A percentile compares a stretch with the other conserved stretches of the same genome.
These are phyloP conservation scores for Boletus reticuloceps DNA, from an alignment of 768 basidiomycete species.

Conservation along the genomic window DNA sequence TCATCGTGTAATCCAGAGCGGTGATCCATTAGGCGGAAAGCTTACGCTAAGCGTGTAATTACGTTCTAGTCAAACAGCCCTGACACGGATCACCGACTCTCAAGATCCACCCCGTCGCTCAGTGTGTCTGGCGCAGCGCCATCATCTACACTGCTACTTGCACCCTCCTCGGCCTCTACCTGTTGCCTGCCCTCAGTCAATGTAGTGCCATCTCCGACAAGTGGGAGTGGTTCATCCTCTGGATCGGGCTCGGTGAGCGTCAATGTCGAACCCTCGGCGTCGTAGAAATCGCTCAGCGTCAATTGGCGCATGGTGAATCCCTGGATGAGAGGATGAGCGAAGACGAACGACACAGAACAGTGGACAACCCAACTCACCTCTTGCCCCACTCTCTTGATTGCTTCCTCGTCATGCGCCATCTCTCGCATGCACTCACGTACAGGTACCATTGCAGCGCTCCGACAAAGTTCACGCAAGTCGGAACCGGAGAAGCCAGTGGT, in stretches of 20 bases:
- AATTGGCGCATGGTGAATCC: constrained; percentile 78
- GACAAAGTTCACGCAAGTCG: constrained; percentile 87
- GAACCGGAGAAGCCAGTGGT: constrained; percentile 84
- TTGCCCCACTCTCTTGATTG: constrained; percentile 42
- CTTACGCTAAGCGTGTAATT: constrained; percentile 5
- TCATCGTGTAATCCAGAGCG: not conserved
- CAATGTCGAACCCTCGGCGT: constrained; percentile 34
- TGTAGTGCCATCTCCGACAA: not conserved
- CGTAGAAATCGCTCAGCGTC: constrained; percentile 65
- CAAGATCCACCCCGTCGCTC: not conserved
- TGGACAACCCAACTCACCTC: constrained; percentile 34
- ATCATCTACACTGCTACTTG: not conserved
- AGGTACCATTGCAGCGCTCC: constrained; percentile 92
- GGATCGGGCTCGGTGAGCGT: constrained; percentile 25
- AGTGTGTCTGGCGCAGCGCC: not conserved
- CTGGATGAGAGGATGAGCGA: constrained; percentile 34
- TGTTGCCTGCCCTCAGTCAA: not conserved
- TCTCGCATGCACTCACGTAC: constrained; percentile 79
- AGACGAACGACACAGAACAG: not conserved
- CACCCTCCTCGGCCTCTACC: constrained; percentile 2
- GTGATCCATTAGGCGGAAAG: constrained; percentile 9
- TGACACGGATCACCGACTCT: constrained; percentile 4
- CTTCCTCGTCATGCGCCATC: constrained; percentile 43
- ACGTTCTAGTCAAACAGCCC: not conserved
- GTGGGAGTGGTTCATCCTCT: constrained; percentile 24